These are phyloP conservation scores for Ustilago sp. DNA, from an alignment of 1,284 basidiomycete genomes.

Conservation along the genomic window DNA sequence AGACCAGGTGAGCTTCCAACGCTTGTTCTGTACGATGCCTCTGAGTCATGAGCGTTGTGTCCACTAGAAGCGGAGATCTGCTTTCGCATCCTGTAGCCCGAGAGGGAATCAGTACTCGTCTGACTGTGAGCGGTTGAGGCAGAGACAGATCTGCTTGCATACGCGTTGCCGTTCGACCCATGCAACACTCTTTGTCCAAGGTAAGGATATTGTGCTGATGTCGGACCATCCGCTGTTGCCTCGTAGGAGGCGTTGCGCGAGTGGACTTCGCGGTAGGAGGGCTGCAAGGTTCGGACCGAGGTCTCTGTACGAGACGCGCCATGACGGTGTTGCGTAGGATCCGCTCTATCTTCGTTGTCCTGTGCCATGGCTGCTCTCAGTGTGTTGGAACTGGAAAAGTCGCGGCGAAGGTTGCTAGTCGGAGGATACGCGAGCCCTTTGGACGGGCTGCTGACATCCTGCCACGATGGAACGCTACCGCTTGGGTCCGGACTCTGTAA, in stretches of 20 bases:
- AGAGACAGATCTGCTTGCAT: constrained; percentile 37
- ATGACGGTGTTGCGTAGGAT: neutral
- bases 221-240: constrained; percentile 2
- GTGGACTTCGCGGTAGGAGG: neutral
- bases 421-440: neutral
- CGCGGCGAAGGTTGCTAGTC: constrained; percentile 24
- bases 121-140: constrained; percentile 38
- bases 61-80: constrained; percentile 33
- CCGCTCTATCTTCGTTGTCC: neutral
- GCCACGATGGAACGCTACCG: neutral
- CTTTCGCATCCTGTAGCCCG: constrained; percentile 36
- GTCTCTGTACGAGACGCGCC: neutral
- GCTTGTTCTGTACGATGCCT: constrained; percentile 48
- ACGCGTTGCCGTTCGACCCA: constrained; percentile 16
- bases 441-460: neutral
- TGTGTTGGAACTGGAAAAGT: constrained; percentile 46
- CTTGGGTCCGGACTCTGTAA: neutral
- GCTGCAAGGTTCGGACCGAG: neutral
- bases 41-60: constrained; percentile 38
- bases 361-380: constrained; percentile 16
- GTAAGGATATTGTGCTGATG: constrained; percentile 2
- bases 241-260: constrained; percentile 8
- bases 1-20: constrained; percentile 40
- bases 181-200: constrained; percentile 21
- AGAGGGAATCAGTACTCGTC: constrained; percentile 30